These are phyloP conservation scores for Castanea sativa DNA, from an alignment of 306 rosid genomes.

Conservation along the genomic window DNA sequence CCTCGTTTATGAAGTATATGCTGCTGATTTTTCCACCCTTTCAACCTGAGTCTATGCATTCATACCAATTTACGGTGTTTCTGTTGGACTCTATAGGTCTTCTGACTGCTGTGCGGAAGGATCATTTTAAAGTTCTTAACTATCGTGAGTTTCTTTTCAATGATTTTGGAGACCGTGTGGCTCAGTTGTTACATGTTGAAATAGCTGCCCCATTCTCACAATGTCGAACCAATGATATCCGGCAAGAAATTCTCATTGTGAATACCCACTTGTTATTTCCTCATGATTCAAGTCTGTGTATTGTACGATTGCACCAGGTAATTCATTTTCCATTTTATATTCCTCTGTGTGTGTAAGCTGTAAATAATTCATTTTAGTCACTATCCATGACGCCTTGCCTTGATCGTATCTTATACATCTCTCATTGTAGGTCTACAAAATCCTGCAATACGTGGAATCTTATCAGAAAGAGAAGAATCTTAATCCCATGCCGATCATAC, in stretches of 20 bases:
- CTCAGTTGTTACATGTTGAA: constrained; percentile 60
- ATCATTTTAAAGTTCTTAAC: constrained; percentile 48
- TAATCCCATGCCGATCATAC: constrained; percentile 81
- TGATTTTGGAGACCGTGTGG: constrained; percentile 60
- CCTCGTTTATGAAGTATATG: not conserved
- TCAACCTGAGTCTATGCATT: not conserved
- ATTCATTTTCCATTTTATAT: constrained; percentile 2
- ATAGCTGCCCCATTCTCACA: constrained; percentile 34
- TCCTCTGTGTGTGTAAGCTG: not conserved
- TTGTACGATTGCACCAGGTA: constrained; percentile 59
- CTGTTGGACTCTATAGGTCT: constrained; percentile 39
- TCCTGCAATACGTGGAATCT: constrained; percentile 78
- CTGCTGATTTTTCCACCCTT: not conserved
- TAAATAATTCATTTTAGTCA: not conserved
- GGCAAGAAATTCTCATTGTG: constrained; percentile 58
- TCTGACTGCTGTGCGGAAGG: constrained; percentile 53
- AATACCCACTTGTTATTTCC: constrained; percentile 60
- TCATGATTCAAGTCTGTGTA: constrained; percentile 51
- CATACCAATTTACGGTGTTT: constrained; percentile 14
- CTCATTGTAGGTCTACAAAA: constrained; percentile 70
- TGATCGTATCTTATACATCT: not conserved
- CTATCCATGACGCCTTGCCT: constrained; percentile 6
- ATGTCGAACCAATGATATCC: constrained; percentile 31
- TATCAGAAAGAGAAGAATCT: constrained; percentile 83
- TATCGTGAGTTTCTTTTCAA: constrained; percentile 57